These are phyloP conservation scores for Chaetomiaceae sp. DNA, from an alignment of 2,329 filamentous ascomycete species.

Conservation along the genomic window DNA sequence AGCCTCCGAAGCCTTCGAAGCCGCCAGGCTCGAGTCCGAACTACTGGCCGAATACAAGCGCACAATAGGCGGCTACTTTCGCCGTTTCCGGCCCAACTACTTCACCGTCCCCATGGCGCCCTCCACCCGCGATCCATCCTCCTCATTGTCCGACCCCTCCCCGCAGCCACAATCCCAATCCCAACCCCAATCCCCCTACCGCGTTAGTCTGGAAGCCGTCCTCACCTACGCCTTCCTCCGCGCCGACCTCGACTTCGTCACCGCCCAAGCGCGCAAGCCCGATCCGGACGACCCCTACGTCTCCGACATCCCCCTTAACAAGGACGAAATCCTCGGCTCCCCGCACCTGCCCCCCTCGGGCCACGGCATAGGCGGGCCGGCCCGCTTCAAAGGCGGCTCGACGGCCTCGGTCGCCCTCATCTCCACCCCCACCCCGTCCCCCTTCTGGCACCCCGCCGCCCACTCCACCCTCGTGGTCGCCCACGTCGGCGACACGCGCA, in stretches of 20 bases:
- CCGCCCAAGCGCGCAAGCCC: slow-evolving; percentile 80
- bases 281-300: slow-evolving; percentile 65
- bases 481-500: slow-evolving; percentile 89
- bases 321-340: slow-evolving; percentile 73
- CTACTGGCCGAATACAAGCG: slow-evolving; percentile 75
- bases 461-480: slow-evolving; percentile 80
- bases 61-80: slow-evolving; percentile 90
- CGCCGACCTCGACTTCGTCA: slow-evolving; percentile 90
- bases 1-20: slow-evolving; percentile 52
- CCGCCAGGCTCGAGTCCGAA: slow-evolving; percentile 63
- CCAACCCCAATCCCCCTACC: slow-evolving; percentile 9
- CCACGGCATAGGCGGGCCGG: slow-evolving; percentile 65
- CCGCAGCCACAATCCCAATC: background rate
- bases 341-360: slow-evolving; percentile 51
- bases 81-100: slow-evolving; percentile 77
- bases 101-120: slow-evolving; percentile 48
- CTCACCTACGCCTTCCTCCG: slow-evolving; percentile 90
- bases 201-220: slow-evolving; percentile 67
- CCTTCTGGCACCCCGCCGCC: slow-evolving; percentile 91
- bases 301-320: slow-evolving; percentile 75
- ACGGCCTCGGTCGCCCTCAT: slow-evolving; percentile 88
- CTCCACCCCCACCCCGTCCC: slow-evolving; percentile 78
- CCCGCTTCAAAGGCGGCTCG: slow-evolving; percentile 86
- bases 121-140: slow-evolving; percentile 22
- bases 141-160: background rate